These are phyloP conservation scores for Cutaneotrichosporon spelunceum DNA, from an alignment of 1,284 basidiomycete species.

Conservation along the genomic window DNA sequence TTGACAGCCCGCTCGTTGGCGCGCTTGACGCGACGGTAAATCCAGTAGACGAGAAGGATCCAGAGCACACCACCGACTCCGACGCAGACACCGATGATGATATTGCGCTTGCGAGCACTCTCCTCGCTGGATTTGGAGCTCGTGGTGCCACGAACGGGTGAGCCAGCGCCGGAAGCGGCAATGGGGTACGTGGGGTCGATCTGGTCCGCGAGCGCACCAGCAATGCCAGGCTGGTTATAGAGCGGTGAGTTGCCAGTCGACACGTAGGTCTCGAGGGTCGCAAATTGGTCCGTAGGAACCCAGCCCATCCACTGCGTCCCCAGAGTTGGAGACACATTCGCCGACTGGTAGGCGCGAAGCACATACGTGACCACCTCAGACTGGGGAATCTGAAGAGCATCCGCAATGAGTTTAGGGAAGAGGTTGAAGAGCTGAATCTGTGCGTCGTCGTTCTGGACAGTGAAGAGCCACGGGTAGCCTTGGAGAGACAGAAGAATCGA, in stretches of 20 bases:
- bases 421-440: constrained; percentile 50
- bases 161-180: neutral
- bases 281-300: constrained; percentile 46
- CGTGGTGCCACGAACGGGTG: neutral
- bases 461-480: constrained; percentile 44
- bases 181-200: constrained; percentile 50
- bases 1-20: constrained; percentile 50
- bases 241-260: constrained; percentile 34
- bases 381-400: constrained; percentile 38
- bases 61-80: constrained; percentile 48
- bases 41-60: constrained; percentile 49
- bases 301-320: constrained; percentile 52
- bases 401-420: constrained; percentile 45
- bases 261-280: constrained; percentile 45
- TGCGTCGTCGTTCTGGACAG: constrained; percentile 44
- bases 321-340: constrained; percentile 37
- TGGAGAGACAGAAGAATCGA: constrained; percentile 43
- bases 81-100: constrained; percentile 53
- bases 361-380: constrained; percentile 46
- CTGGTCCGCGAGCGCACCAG: constrained; percentile 48
- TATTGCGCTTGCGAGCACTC: constrained; percentile 41
- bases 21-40: constrained; percentile 50
- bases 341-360: constrained; percentile 51
- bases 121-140: neutral
- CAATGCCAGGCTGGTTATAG: constrained; percentile 50